Evolutionary conservation across 768 basidiomycete genomes (phyloP).

Genomic region (Termitomyces sp.): DNA sequence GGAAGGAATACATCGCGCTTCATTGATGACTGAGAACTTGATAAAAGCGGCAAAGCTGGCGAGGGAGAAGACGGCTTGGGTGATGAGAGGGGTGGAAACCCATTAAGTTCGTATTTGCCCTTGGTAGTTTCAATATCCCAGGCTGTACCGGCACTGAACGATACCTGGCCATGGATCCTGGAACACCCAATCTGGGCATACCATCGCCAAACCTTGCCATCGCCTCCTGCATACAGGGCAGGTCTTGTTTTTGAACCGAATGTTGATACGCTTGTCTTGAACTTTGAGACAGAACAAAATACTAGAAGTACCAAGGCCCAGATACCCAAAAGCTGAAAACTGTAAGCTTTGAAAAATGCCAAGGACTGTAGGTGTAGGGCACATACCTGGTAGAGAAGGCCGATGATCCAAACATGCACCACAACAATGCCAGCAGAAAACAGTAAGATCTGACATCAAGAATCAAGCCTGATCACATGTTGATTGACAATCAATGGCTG

Average conservation of each 20-base stretch:
- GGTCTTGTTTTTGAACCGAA: constrained; percentile 43
- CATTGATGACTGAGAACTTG: constrained; percentile 18
- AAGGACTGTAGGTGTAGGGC: too few species aligned
- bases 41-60: constrained; percentile 10
- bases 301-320: too few species aligned
- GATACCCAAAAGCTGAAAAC: too few species aligned
- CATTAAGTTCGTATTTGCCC: constrained; percentile 14
- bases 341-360: too few species aligned
- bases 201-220: constrained; percentile 36
- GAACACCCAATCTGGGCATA: constrained; percentile 11
- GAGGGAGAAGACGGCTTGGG: constrained; percentile 16
- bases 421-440: too few species aligned
- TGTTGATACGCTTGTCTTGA: too few species aligned
- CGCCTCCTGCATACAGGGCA: constrained; percentile 44
- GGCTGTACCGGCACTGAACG: constrained; percentile 6
- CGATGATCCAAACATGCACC: too few species aligned
- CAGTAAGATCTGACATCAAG: too few species aligned
- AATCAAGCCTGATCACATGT: too few species aligned
- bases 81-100: constrained; percentile 13
- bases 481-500: too few species aligned
- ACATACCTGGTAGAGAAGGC: too few species aligned
- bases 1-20: constrained; percentile 20
- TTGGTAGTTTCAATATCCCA: constrained; percentile 22
- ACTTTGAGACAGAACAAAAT: too few species aligned
- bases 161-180: constrained; percentile 6